phyloP scores from a whole-genome alignment of 306 rosid genomes.

The Castanospermum australe region DNA sequence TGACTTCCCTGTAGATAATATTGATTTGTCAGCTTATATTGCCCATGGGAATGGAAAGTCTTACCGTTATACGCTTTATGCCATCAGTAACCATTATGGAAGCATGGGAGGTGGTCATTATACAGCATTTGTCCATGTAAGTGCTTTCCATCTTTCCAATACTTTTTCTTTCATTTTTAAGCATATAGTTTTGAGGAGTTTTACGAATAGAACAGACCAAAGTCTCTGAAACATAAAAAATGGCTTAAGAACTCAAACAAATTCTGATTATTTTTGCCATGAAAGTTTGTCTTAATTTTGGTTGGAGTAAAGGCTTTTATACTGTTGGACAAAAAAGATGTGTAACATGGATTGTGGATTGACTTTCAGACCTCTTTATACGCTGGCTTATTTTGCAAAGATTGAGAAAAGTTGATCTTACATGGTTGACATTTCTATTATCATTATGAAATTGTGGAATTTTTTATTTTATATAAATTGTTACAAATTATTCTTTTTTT shows the following conservation, averaged over 20 bases:
- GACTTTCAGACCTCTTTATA: conserved; percentile 12
- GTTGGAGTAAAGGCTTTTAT: background rate
- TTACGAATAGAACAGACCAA: conserved; percentile 2
- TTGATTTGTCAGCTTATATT: conserved; percentile 84
- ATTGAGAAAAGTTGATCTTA: conserved; percentile 18
- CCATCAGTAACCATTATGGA: conserved; percentile 94
- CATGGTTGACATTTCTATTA: conserved; percentile 21
- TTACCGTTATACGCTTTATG: conserved; percentile 81
- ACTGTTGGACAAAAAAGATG: background rate
- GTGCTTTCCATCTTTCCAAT: conserved; percentile 33
- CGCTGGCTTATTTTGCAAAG: background rate
- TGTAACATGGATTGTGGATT: background rate
- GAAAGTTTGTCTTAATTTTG: background rate
- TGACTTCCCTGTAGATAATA: conserved; percentile 84
- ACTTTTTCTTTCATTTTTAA: background rate
- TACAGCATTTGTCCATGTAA: conserved; percentile 97
- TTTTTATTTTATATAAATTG: background rate
- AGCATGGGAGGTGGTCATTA: conserved; percentile 99
- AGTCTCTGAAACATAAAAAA: conserved; percentile 8
- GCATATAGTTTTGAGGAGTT: conserved; percentile 3
- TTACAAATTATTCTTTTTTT: background rate
- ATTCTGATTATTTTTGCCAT: background rate
- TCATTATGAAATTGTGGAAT: conserved; percentile 2
- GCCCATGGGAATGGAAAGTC: conserved; percentile 54
- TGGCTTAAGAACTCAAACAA: background rate